These are phyloP conservation scores for Ganoderma boninense DNA, from an alignment of 1,284 basidiomycete species.

Conservation along the genomic window DNA sequence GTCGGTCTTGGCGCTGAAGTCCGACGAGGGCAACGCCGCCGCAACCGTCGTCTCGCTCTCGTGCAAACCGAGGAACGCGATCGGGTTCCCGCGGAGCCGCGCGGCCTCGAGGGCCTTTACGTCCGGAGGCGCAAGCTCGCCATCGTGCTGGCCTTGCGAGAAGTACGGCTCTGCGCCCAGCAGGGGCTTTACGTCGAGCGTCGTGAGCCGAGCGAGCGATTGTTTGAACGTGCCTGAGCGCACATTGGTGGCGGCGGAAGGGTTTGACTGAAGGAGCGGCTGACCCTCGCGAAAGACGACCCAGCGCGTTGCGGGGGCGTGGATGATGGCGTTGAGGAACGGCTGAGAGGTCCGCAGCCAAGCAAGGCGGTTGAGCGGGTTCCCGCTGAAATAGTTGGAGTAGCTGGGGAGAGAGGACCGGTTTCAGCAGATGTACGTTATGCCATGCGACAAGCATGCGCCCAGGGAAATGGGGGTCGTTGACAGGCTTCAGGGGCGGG, in stretches of 20 bases:
- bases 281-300: slow-evolving; percentile 76
- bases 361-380: slow-evolving; percentile 86
- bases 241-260: slow-evolving; percentile 14
- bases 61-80: slow-evolving; percentile 84
- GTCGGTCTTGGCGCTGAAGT: slow-evolving; percentile 55
- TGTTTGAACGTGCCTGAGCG: slow-evolving; percentile 33
- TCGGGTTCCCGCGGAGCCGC: slow-evolving; percentile 62
- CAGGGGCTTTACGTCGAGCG: slow-evolving; percentile 57
- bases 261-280: slow-evolving; percentile 58
- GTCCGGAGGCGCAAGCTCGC: slow-evolving; percentile 51
- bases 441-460: slow-evolving; percentile 13
- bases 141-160: slow-evolving; percentile 67
- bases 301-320: slow-evolving; percentile 71
- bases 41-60: slow-evolving; percentile 58
- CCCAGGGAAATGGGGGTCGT: slow-evolving; percentile 5
- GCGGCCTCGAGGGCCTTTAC: slow-evolving; percentile 67
- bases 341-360: slow-evolving; percentile 81
- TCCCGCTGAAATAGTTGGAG: slow-evolving; percentile 77
- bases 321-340: slow-evolving; percentile 76
- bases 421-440: slow-evolving; percentile 28
- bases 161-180: slow-evolving; percentile 64
- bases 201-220: slow-evolving; percentile 61
- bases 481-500: background rate
- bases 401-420: slow-evolving; percentile 32
- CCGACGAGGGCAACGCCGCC: slow-evolving; percentile 65